Evolutionary conservation across 225 moss, liverwort and hornwort species (phyloP), one percentile per base, ranked within the genome.

Genomic region (Pseudoscleropodium purum): DNA sequence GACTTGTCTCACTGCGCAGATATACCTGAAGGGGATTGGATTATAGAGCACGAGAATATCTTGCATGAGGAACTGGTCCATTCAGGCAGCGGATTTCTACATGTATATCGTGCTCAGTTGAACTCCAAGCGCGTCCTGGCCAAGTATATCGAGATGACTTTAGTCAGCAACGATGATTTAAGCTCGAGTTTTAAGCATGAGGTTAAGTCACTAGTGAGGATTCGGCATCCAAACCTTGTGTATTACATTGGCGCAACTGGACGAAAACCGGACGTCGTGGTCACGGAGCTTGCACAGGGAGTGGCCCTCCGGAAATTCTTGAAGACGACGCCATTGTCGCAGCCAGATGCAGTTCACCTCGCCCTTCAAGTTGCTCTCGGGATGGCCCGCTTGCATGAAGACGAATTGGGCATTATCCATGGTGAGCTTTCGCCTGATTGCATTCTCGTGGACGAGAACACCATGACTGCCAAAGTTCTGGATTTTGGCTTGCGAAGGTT

Each of bases 391-490:
- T 90, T 93, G 93, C 93, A 93, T 36, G 91, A 86, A 51, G 91
- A 91, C 75, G 79, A 86, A 11, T 29, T 88, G 18, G 65, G 67
- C 67, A 76, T 90, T 19, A 84, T 93, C 21, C 93, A 93, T 30
- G 93, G 93, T 20, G 93, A 93, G 79, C 93, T 93, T 34, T 83
- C 93, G 41, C 91, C 91, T 16, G 93, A 93, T 81, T 93, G 90
- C 80, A 84, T 93, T 64, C 61, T 93, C 43, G 87, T 93, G 31
- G 84, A 91, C 67, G 86, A 90, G 45, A 23, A 7, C 43, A 88
- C 59, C 61, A 47, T 88, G 91, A 75, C 84, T 84, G 91, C 86
- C 11, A 91, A 88, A 84, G 93, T 93, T 24, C 90, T 91, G 78
- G 91, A 93, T 75, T 93, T 93, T 52, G 93, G 93, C 79, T 68